phyloP scores from a whole-genome alignment of 2,329 filamentous ascomycete genomes.

The Cryphonectria carpinicola region DNA sequence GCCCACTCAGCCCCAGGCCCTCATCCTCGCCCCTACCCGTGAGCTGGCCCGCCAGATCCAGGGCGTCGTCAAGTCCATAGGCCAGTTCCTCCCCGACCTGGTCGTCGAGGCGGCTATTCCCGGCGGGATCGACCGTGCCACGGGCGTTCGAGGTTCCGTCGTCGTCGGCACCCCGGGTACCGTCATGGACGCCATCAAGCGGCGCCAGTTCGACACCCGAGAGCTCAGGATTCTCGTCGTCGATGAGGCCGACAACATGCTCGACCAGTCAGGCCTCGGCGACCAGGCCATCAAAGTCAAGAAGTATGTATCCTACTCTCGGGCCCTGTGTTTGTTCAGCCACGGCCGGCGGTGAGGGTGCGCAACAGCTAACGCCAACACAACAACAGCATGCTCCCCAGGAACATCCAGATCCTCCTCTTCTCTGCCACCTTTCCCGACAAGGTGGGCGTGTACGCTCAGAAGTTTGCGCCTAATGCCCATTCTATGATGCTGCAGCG shows the following conservation, averaged over 20 bases:
- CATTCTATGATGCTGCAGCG: slow-evolving; percentile 87
- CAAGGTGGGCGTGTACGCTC: slow-evolving; percentile 81
- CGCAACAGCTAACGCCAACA: not conserved
- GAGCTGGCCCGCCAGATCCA: slow-evolving; percentile 95
- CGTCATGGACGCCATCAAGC: slow-evolving; percentile 82
- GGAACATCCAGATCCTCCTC: slow-evolving; percentile 80
- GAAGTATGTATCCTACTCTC: slow-evolving; percentile 58
- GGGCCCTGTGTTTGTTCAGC: not conserved
- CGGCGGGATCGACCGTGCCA: slow-evolving; percentile 69
- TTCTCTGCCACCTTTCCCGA: slow-evolving; percentile 95
- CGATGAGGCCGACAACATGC: slow-evolving; percentile 98
- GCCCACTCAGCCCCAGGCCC: slow-evolving; percentile 75
- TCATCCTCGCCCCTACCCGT: slow-evolving; percentile 88
- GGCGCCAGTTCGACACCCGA: slow-evolving; percentile 71
- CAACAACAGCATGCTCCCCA: slow-evolving; percentile 67
- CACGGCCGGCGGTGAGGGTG: not conserved
- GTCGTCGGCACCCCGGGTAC: slow-evolving; percentile 95
- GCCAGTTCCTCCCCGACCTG: slow-evolving; percentile 78
- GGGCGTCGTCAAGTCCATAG: slow-evolving; percentile 81
- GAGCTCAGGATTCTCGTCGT: slow-evolving; percentile 83
- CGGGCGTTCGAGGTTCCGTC: slow-evolving; percentile 73
- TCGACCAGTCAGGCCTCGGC: slow-evolving; percentile 91
- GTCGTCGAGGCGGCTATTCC: slow-evolving; percentile 83
- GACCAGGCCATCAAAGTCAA: slow-evolving; percentile 95
- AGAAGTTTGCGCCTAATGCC: slow-evolving; percentile 81